Evolutionary conservation across 192 early-diverging fungal species (phyloP), one percentile per base, ranked within the genome.

Genomic region (Coemansia sp.): DNA sequence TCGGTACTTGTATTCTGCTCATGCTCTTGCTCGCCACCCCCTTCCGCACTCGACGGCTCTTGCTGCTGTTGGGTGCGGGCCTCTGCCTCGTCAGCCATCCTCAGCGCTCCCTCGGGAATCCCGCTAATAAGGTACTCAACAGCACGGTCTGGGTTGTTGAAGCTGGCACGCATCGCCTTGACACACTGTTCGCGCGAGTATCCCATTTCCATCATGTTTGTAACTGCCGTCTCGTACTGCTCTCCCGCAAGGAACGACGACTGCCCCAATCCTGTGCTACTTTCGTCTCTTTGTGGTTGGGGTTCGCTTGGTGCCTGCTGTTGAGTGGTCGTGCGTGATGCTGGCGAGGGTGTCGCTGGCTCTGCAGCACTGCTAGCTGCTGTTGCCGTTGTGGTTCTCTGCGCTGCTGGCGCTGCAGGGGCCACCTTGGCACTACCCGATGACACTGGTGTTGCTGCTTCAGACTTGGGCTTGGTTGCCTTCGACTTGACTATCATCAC

Each of bases 131-230:
- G 81, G 69, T 97, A 99, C 77, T 99, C 96, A 10, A 92, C 95
- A 25, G 96, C 96, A 61, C 96, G 86, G 76, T 97, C 95, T 1
- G 96, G 94, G 75, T 99, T 99, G 74, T 96, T 97, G 70, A 91
- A 97, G 66, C 93, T 95, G 7, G 96, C 96, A 49, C 95, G 89
- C 91, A 99, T 95, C 10, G 96, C 96, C 57, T 75, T 72, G 40
- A 91, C 85, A 52, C 93, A 92, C 68, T 97, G 87, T 18, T 92
- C 90, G 43, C 92, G 86, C 58, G 89, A 85, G 77, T 92, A 99
- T 20, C 96, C 96, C 95, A 99, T 96, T 53, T 96, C 95, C 52
- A 96, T 84, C 87, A 99, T 90, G 71, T 91, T 93, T 35, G 84
- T 71, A 40, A 96, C 87, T n/a, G 92, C 91, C 58, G 81, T 83